Conservation (phyloP, 2,329 filamentous ascomycete species). For the Fusarium sp. region DNA sequence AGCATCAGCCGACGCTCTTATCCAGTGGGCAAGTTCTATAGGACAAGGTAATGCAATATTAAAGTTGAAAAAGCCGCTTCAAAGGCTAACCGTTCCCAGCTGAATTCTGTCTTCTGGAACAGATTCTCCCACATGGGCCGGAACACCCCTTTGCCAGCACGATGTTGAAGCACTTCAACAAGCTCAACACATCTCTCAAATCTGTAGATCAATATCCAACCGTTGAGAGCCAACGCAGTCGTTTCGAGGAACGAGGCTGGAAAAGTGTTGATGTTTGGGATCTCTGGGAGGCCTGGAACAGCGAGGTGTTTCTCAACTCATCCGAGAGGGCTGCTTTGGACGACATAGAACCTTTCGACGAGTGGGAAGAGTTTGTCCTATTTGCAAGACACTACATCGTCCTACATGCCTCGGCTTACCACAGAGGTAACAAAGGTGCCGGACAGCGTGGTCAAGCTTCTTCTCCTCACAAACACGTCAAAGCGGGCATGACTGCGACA, state of each 20-base stretch:
- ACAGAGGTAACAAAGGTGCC: neutral
- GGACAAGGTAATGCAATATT: slow-evolving; percentile 68
- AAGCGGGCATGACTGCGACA: slow-evolving; percentile 26
- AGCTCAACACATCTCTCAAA: slow-evolving; percentile 82
- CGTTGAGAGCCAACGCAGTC: slow-evolving; percentile 71
- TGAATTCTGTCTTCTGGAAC: slow-evolving; percentile 88
- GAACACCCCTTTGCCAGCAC: slow-evolving; percentile 86
- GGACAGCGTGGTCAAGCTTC: neutral
- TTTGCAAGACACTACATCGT: slow-evolving; percentile 89
- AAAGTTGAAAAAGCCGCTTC: neutral
- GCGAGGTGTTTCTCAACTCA: slow-evolving; percentile 72
- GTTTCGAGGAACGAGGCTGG: slow-evolving; percentile 81
- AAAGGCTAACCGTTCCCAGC: slow-evolving; percentile 52
- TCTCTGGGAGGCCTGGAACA: slow-evolving; percentile 87
- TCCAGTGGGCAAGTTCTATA: slow-evolving; percentile 81
- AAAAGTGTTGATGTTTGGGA: slow-evolving; percentile 70
- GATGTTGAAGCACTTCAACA: slow-evolving; percentile 87
- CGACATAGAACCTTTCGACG: slow-evolving; percentile 85
- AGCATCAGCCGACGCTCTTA: slow-evolving; percentile 76
- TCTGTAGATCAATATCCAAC: slow-evolving; percentile 78
- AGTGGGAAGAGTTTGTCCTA: slow-evolving; percentile 94
- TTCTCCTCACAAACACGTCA: neutral
- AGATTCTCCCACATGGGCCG: slow-evolving; percentile 82
- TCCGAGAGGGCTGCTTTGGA: slow-evolving; percentile 74
- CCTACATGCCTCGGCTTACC: slow-evolving; percentile 66